Base-by-base conservation (phyloP, 2,329 filamentous ascomycete species). In the Fusarium illudens region DNA sequence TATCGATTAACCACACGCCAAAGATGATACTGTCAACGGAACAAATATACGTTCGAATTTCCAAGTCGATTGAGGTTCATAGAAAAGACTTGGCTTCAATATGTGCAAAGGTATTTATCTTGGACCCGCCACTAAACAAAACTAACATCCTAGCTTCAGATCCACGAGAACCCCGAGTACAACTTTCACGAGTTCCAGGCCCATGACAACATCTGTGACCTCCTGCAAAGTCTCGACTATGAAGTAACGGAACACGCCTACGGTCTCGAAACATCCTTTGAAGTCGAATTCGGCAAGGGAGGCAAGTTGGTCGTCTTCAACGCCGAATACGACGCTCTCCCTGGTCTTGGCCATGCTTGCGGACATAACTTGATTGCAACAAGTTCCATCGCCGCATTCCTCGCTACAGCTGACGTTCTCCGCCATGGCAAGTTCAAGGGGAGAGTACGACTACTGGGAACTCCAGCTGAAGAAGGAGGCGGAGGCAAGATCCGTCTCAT, bases 341-440 rank as follows among this genome's bases (percentile, higher is more conserved):
- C 84, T 1, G 80, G 78, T 2, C 79, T 86, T 12, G 84, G 84
- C 32, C 84, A 86, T 67, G 83, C 84, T 9, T 86, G 84, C 58
- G 84, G 84, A 12, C 84, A 86, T 74, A 86, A 86, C 64, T 77
- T 86, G 33, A 86, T 86, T 52, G 83, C 84, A 7, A 82, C 79
- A 0, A 79, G 81, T 4, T 84, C 83, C 0, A 75, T 86, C 10
- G 80, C 82, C 1, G 83, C 76, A 8, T 83, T 79, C 15, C 30
- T 71, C 13, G 69, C 58, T 0, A 61, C 70, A 3, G 68, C 70
- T 5, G 64, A 72, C 9, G 33, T 56, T 2, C 50, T 75, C 4
- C 54, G 52, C 1, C 34, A 59, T 2, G 12, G 34, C 2, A 33
- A 58, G 0, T 12, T 65, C 6, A 36, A 42, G 3, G 67, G 67